Conservation (phyloP, 2,329 filamentous ascomycete genomes). For the Paecilomyces formosus region DNA sequence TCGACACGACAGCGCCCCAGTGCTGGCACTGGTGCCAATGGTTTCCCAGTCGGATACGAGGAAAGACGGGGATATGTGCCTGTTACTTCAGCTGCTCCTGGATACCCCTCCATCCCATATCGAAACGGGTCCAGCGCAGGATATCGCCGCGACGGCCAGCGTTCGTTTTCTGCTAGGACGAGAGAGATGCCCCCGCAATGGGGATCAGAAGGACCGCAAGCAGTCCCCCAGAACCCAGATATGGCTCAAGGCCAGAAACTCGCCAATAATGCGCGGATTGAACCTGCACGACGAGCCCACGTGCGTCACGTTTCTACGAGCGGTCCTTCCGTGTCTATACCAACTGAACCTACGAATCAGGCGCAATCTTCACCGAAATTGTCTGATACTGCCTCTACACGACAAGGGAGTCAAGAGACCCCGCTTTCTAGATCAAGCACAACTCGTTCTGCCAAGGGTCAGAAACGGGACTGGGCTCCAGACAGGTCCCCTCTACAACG, state of each 20-base stretch:
- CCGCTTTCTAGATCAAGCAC: constrained; percentile 24
- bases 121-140: constrained; percentile 33
- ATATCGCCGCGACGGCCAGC: constrained; percentile 6
- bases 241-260: not conserved
- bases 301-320: not conserved
- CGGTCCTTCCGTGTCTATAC: not conserved
- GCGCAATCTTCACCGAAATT: constrained; percentile 4
- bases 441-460: constrained; percentile 18
- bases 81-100: constrained; percentile 55
- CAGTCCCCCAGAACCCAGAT: constrained; percentile 3
- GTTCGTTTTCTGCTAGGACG: constrained; percentile 20
- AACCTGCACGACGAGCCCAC: not conserved
- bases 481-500: constrained; percentile 88
- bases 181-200: constrained; percentile 10
- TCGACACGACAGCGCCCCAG: constrained; percentile 12
- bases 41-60: constrained; percentile 5
- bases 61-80: constrained; percentile 27
- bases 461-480: constrained; percentile 54
- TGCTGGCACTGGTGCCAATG: not conserved
- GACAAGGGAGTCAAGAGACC: constrained; percentile 13
- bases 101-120: constrained; percentile 52
- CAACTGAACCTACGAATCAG: constrained; percentile 3
- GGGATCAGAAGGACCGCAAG: not conserved
- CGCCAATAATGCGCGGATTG: constrained; percentile 1
- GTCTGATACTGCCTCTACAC: constrained; percentile 7